Conservation (phyloP, 345 rosid genomes). For the Gossypium thurberi region DNA sequence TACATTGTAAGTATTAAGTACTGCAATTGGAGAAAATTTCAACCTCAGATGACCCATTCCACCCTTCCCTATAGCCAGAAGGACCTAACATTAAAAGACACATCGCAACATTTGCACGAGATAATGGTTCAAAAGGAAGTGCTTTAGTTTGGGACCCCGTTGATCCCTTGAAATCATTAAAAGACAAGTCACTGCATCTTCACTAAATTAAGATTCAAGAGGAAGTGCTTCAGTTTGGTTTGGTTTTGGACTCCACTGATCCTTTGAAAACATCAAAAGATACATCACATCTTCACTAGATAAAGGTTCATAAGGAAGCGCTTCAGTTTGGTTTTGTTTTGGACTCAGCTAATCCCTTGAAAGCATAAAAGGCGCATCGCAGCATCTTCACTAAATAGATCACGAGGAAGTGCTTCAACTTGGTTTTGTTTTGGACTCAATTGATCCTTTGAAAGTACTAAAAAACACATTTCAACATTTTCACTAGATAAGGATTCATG, state of each 20-base stretch:
- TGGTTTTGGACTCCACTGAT: slow-evolving; percentile 22
- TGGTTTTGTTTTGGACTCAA: slow-evolving; percentile 21
- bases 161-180: slow-evolving; percentile 39
- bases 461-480: slow-evolving; percentile 34
- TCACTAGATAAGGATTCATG: slow-evolving; percentile 3
- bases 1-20: background rate
- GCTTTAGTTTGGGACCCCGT: slow-evolving; percentile 13
- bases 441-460: slow-evolving; percentile 38
- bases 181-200: slow-evolving; percentile 36
- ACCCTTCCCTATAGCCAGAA: too few species aligned
- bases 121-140: too few species aligned
- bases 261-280: slow-evolving; percentile 42
- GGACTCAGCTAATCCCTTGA: slow-evolving; percentile 30
- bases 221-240: background rate
- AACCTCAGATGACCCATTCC: too few species aligned
- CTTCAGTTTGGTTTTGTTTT: background rate
- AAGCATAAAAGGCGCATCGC: slow-evolving; percentile 43
- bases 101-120: slow-evolving; percentile 27
- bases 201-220: background rate
- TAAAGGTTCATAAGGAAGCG: too few species aligned
- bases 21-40: too few species aligned
- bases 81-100: slow-evolving; percentile 30
- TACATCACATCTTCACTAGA: slow-evolving; percentile 30
- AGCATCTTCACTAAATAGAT: slow-evolving; percentile 20
- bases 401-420: background rate